These are phyloP conservation scores for Ogataea ganodermae DNA, from an alignment of 805 yeast species.

Conservation along the genomic window DNA sequence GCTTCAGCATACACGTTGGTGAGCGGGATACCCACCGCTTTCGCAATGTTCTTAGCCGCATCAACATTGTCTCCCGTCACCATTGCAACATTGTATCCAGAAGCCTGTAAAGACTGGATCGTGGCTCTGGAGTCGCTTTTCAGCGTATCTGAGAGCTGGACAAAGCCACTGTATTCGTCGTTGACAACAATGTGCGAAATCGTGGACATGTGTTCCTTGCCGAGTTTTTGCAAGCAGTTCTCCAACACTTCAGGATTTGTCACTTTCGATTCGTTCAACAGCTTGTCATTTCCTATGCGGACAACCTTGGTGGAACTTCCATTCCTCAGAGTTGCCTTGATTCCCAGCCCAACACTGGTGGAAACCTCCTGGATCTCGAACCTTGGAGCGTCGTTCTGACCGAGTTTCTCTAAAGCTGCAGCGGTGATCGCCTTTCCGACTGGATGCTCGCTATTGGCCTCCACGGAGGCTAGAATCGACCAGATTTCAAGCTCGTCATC, in stretches of 20 bases:
- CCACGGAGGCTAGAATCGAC: conserved; percentile 59
- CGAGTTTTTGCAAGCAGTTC: conserved; percentile 9
- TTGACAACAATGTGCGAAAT: conserved; percentile 52
- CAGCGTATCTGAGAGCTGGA: conserved; percentile 68
- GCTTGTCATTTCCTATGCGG: conserved; percentile 55
- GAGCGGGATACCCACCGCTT: conserved; percentile 62
- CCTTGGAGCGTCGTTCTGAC: conserved; percentile 1
- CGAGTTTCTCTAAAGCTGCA: conserved; percentile 24
- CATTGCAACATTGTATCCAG: conserved; percentile 71
- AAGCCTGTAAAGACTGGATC: conserved; percentile 50
- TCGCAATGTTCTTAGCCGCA: conserved; percentile 67
- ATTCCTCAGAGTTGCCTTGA: conserved; percentile 36
- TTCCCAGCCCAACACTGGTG: conserved; percentile 48
- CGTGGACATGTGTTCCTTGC: conserved; percentile 23
- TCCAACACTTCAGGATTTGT: conserved; percentile 24
- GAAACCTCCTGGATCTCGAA: conserved; percentile 37
- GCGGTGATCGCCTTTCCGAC: conserved; percentile 69
- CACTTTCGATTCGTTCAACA: conserved; percentile 35
- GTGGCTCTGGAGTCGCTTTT: conserved; percentile 67
- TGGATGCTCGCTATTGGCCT: conserved; percentile 82
- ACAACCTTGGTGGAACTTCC: conserved; percentile 31
- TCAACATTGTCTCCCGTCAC: conserved; percentile 82
- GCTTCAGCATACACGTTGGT: conserved; percentile 72
- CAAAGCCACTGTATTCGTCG: conserved; percentile 57
- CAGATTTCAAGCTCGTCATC: conserved; percentile 40